Evolutionary conservation across 2,329 filamentous ascomycete genomes (phyloP), one percentile per base, ranked within the genome.

Genomic region (Coniochaeta prunicola): DNA sequence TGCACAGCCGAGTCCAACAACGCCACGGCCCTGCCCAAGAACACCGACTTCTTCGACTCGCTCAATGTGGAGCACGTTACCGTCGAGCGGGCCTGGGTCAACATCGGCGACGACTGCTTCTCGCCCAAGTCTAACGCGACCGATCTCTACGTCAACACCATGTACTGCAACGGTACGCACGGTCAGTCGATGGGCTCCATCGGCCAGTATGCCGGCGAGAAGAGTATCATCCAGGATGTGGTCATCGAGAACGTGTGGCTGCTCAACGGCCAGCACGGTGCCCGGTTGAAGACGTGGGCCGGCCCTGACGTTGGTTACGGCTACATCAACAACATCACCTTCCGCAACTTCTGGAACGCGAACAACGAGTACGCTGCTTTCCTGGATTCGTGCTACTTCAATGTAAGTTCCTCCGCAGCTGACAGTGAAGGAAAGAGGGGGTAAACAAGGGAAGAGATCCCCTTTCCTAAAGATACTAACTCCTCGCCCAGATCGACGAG

Each of bases 11-110:
- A 75, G 19, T 84, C 80, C 19, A 75, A 75, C 55, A 76, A 76
- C 10, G 67, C 70, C 5, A 71, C 73, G 50, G 66, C 73, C 8
- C 71, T 78, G 1, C 80, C 83, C 4, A 83, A 83, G 65, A 86
- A 87, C 67, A 85, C 82, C 0, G 83, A 87, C 61, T 84, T 84
- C 45, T 85, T 85, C 68, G 83, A 87, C 70, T 80, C 81, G 0
- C 73, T 82, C 58, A 85, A 84, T 58, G 77, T 83, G 33, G 77
- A 83, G 57, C 77, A 77, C 0, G 68, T 86, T 8, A 77, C 69
- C 0, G 78, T 84, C 19, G 76, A 77, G 59, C 76, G 80, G 28
- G 72, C 76, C 1, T 78, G 76, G 67, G 75, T 82, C 26, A 77
- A 83, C 57, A 79, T 80, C 45, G 80, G 79, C n/a, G 80, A 85